phyloP scores from a whole-genome alignment of 78 protist species.

The Dictyostelium capitatum region DNA sequence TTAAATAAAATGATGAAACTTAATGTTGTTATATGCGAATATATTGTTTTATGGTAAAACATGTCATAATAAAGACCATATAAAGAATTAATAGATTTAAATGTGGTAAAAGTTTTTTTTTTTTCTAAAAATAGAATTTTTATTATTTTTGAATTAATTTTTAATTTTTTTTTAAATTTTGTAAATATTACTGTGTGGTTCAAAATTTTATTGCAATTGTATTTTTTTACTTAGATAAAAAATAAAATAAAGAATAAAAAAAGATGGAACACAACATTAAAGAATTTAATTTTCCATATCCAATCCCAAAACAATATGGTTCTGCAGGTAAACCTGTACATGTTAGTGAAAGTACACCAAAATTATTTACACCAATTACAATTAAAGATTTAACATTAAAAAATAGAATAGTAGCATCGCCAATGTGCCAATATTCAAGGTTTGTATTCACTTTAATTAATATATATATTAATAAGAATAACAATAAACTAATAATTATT shows the following conservation, averaged over 20 bases:
- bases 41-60: too few relatives aligned
- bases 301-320: slow-evolving; percentile 21
- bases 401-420: slow-evolving; percentile 41
- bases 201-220: too few relatives aligned
- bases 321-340: neutral
- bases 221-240: neutral
- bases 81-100: too few relatives aligned
- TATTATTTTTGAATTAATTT: too few relatives aligned
- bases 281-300: neutral
- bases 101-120: too few relatives aligned
- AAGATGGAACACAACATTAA: neutral
- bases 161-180: too few relatives aligned
- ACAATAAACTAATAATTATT: too few relatives aligned
- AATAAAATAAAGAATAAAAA: neutral
- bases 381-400: slow-evolving; percentile 19
- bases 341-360: neutral
- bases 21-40: too few relatives aligned
- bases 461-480: neutral
- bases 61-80: too few relatives aligned
- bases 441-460: neutral
- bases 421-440: slow-evolving; percentile 24
- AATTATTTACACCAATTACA: slow-evolving; percentile 16
- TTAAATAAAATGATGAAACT: too few relatives aligned
- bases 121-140: too few relatives aligned
- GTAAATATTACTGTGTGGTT: too few relatives aligned